Percentiles rank a stretch among this genome's conserved stretches.
Evolutionary conservation across 441 rosid genomes (phyloP).

Genomic region (Pelargonium fulgidum): DNA sequence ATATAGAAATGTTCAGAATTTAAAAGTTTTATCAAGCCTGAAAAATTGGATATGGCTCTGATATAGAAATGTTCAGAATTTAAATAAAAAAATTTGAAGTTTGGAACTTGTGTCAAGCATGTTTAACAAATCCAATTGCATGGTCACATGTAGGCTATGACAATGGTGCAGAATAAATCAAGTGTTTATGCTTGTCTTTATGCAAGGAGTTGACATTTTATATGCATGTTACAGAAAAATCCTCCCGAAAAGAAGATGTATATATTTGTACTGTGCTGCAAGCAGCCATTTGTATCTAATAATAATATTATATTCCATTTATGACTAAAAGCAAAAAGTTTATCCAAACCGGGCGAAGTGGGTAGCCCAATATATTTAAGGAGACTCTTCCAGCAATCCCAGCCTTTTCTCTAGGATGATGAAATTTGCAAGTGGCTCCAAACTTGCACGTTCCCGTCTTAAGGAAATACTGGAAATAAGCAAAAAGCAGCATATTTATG

Average conservation of each 20-base stretch:
- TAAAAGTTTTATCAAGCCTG: not conserved
- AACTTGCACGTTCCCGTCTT: slow-evolving; percentile 99
- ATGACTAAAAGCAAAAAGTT: slow-evolving; percentile 13
- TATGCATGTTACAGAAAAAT: no score
- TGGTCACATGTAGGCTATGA: not conserved
- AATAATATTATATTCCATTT: not conserved
- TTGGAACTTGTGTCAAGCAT: no score
- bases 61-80: no score
- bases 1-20: no score
- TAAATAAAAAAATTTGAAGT: no score
- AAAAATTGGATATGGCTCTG: no score
- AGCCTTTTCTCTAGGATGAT: slow-evolving; percentile 97
- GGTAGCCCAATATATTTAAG: slow-evolving; percentile 85
- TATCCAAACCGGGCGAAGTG: slow-evolving; percentile 71
- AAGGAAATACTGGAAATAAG: slow-evolving; percentile 59
- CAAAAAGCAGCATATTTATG: slow-evolving; percentile 24
- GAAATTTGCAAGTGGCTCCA: slow-evolving; percentile 99
- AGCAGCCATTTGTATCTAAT: slow-evolving; percentile 1
- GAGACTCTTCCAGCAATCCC: slow-evolving; percentile 87
- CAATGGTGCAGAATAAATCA: no score
- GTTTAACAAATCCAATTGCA: not conserved
- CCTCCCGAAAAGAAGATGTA: no score
- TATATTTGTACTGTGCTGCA: not conserved
- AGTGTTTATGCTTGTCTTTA: not conserved
- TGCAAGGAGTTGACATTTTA: not conserved